phyloP scores from a whole-genome alignment of 495 filamentous ascomycete species.

The Podospora sp. region DNA sequence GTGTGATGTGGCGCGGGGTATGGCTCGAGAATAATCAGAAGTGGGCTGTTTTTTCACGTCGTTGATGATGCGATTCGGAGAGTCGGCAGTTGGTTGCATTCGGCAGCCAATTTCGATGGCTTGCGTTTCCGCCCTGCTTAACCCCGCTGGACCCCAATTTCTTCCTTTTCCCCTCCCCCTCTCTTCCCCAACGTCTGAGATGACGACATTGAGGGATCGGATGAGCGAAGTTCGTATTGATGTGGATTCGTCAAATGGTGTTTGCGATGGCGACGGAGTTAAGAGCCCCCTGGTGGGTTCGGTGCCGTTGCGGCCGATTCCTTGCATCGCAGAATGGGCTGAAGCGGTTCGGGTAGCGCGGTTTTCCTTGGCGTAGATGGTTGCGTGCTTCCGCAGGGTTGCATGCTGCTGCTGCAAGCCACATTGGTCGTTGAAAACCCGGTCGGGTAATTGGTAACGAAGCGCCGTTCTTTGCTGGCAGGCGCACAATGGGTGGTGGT shows the following conservation, averaged over 20 bases:
- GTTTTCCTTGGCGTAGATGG: background rate
- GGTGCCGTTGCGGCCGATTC: conserved; percentile 6
- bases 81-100: background rate
- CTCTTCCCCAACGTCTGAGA: background rate
- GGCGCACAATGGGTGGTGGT: background rate
- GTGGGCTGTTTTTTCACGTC: background rate
- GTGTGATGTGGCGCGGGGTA: background rate
- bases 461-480: background rate
- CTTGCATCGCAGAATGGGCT: too few relatives aligned
- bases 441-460: background rate
- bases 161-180: background rate
- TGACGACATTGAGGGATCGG: conserved; percentile 7
- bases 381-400: background rate
- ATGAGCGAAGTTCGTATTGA: background rate
- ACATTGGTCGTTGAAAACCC: background rate
- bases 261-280: background rate
- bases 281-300: background rate
- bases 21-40: background rate
- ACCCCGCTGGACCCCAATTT: background rate
- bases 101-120: background rate
- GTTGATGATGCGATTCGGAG: background rate
- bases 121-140: too few relatives aligned
- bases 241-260: background rate
- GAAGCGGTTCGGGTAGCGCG: too few relatives aligned
- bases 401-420: background rate